These are phyloP conservation scores for Diaporthe citriasiana DNA, from an alignment of 2,329 filamentous ascomycete species.

Conservation along the genomic window DNA sequence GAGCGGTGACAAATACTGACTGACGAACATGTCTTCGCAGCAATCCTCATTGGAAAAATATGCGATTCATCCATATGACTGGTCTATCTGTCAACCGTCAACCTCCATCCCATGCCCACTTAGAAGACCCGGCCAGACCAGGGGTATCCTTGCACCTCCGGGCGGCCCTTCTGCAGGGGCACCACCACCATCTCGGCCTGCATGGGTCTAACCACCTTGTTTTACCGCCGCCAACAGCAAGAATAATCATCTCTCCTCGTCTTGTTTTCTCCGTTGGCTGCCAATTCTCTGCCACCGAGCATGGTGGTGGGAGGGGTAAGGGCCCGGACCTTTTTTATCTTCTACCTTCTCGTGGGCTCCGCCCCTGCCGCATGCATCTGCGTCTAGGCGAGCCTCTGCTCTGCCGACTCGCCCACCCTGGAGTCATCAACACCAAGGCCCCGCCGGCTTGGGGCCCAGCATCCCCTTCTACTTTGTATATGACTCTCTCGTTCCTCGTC, in stretches of 20 bases:
- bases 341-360: background rate
- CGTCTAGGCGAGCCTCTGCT: constrained; percentile 13
- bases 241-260: constrained; percentile 13
- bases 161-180: constrained; percentile 34
- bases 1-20: background rate
- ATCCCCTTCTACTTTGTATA: constrained; percentile 22
- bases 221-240: constrained; percentile 29
- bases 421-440: constrained; percentile 33
- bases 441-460: constrained; percentile 21
- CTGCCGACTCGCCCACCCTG: constrained; percentile 5
- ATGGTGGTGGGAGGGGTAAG: no score
- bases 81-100: background rate
- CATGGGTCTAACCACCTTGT: constrained; percentile 2
- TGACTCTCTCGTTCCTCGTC: constrained; percentile 11
- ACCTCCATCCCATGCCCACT: background rate
- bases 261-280: constrained; percentile 15
- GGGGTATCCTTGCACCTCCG: constrained; percentile 7
- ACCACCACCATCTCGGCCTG: constrained; percentile 30
- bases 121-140: background rate
- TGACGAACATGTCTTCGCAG: constrained; percentile 3
- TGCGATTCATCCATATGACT: constrained; percentile 25
- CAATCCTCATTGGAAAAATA: background rate
- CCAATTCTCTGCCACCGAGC: background rate
- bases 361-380: constrained; percentile 18
- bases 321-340: background rate